These are phyloP conservation scores for Suillus tomentosus DNA, from an alignment of 768 basidiomycete genomes.

Conservation along the genomic window DNA sequence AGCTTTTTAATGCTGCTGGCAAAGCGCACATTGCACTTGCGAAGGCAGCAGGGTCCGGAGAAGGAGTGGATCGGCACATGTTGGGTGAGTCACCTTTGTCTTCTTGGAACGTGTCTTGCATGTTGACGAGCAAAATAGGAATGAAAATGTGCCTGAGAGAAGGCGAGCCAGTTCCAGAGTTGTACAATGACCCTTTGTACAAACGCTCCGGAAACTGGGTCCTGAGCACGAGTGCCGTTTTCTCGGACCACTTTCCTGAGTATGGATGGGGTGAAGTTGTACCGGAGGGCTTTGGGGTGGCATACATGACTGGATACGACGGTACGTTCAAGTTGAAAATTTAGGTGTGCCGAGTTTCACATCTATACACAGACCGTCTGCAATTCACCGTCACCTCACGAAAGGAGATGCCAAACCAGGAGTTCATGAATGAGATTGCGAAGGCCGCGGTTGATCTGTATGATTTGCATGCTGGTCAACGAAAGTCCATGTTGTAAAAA, in stretches of 20 bases:
- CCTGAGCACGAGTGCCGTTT: slow-evolving; percentile 87
- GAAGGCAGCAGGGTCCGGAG: slow-evolving; percentile 60
- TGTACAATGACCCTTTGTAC: slow-evolving; percentile 79
- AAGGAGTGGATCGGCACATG: slow-evolving; percentile 87
- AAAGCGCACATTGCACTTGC: slow-evolving; percentile 70
- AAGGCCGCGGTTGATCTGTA: slow-evolving; percentile 70
- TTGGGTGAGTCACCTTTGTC: slow-evolving; percentile 53
- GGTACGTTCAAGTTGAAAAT: slow-evolving; percentile 42
- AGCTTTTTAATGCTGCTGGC: slow-evolving; percentile 59
- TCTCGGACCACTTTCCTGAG: slow-evolving; percentile 78
- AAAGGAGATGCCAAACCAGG: slow-evolving; percentile 77
- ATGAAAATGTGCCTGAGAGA: slow-evolving; percentile 66
- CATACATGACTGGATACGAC: slow-evolving; percentile 90
- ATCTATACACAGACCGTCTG: slow-evolving; percentile 56
- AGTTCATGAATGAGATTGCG: slow-evolving; percentile 71
- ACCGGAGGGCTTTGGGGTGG: slow-evolving; percentile 91
- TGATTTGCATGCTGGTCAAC: slow-evolving; percentile 46
- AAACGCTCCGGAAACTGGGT: slow-evolving; percentile 79
- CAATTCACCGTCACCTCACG: slow-evolving; percentile 89
- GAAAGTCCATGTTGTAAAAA: slow-evolving; percentile 40
- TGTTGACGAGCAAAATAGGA: slow-evolving; percentile 42
- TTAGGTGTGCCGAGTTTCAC: not conserved
- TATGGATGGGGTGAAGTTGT: slow-evolving; percentile 98
- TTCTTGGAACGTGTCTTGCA: not conserved
- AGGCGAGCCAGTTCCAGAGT: slow-evolving; percentile 63